A percentile compares a stretch with the other conserved stretches of the same genome.
phyloP scores from a whole-genome alignment of 306 rosid genomes.

The Begonia loranthoides region DNA sequence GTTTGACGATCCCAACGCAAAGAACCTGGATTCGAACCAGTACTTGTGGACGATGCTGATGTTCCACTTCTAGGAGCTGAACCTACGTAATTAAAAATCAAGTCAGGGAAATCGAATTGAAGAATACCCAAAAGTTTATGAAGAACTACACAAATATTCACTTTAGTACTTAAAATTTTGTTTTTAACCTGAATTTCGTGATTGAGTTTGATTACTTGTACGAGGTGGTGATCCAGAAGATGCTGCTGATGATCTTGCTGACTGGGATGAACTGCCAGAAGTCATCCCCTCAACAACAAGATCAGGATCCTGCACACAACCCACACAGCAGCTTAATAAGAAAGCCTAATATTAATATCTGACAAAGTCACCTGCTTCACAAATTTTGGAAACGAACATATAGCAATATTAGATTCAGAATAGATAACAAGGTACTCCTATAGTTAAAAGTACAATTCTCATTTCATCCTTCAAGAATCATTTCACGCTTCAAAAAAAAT shows the following conservation, averaged over 20 bases:
- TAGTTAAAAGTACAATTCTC: too few species aligned
- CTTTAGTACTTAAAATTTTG: neutral
- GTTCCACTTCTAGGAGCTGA: conserved; percentile 36
- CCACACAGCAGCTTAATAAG: conserved; percentile 12
- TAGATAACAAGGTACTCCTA: too few species aligned
- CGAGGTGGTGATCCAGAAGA: conserved; percentile 24
- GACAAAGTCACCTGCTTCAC: too few species aligned
- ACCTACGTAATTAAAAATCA: conserved; percentile 24
- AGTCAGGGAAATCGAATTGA: conserved; percentile 6
- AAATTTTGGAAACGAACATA: too few species aligned
- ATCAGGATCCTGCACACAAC: conserved; percentile 60
- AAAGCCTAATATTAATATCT: neutral
- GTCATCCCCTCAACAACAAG: conserved; percentile 74
- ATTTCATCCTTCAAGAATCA: too few species aligned
- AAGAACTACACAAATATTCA: neutral
- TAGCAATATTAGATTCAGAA: too few species aligned
- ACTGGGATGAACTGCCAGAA: conserved; percentile 42
- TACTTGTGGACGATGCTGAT: conserved; percentile 49
- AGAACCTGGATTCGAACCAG: conserved; percentile 40
- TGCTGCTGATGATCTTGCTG: conserved; percentile 42
- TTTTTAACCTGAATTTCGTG: conserved; percentile 39
- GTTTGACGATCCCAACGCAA: conserved; percentile 87
- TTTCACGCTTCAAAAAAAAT: too few species aligned
- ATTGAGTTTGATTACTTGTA: conserved; percentile 38
- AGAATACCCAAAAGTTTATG: too few species aligned